Percentiles rank a stretch among this genome's conserved stretches.
Evolutionary conservation across 768 basidiomycete species (phyloP).

Genomic region (Psilocybe tampanensis): DNA sequence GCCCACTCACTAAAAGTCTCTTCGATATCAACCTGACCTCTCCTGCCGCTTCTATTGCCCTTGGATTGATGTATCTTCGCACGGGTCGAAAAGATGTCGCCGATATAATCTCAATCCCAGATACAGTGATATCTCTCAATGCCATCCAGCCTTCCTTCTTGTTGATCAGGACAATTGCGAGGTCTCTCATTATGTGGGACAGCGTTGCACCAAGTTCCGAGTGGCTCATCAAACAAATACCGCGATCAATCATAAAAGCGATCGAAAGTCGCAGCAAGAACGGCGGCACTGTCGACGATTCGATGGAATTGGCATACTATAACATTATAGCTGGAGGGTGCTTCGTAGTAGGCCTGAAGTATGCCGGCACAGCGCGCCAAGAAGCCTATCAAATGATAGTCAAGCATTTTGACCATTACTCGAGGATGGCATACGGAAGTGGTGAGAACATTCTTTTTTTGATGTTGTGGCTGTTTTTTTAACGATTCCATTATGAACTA

Average conservation of each 20-base stretch:
- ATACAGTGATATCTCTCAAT: conserved; percentile 77
- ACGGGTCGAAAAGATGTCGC: conserved; percentile 86
- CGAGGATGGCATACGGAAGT: conserved; percentile 64
- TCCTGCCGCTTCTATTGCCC: conserved; percentile 85
- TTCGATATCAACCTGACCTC: conserved; percentile 92
- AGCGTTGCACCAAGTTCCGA: conserved; percentile 67
- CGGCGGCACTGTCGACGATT: conserved; percentile 60
- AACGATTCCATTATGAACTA: conserved; percentile 33
- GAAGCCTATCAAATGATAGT: conserved; percentile 87
- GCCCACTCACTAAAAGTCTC: conserved; percentile 37
- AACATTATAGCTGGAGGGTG: conserved; percentile 91
- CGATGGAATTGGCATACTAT: conserved; percentile 87
- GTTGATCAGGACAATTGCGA: conserved; percentile 76
- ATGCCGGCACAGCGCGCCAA: conserved; percentile 90
- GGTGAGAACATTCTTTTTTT: conserved; percentile 44
- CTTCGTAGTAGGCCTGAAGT: conserved; percentile 90
- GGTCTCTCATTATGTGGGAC: conserved; percentile 87
- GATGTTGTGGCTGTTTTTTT: neutral
- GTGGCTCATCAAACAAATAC: conserved; percentile 77
- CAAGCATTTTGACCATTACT: conserved; percentile 79
- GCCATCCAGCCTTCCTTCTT: conserved; percentile 88
- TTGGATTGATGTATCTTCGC: conserved; percentile 92
- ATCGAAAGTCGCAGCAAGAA: conserved; percentile 52
- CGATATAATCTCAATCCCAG: conserved; percentile 81
- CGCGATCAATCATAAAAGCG: conserved; percentile 60